Evolutionary conservation across 1,284 basidiomycete genomes (phyloP), one percentile per base, ranked within the genome.

Genomic region (Ceratorhiza oryzae-sativae): DNA sequence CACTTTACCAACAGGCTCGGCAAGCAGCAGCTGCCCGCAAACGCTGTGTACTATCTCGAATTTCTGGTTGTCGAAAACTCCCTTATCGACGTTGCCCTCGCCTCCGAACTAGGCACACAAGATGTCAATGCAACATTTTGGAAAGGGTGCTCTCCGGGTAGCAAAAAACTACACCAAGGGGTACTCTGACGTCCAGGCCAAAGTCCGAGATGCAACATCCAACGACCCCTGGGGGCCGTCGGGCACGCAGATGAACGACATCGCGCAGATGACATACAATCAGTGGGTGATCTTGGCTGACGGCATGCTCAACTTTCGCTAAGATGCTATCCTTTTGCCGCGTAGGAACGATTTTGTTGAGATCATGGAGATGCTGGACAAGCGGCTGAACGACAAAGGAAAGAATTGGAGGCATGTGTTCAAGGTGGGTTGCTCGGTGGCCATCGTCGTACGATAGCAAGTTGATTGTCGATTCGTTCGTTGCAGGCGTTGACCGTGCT

Each of bases 401-500:
- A 99, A 99, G 88, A 98, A 99, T 79, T 99, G 97, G 97, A 86
- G 97, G 63, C 97, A 99, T 85, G 97, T 99, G 74, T 99, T 98
- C 88, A 99, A 99, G 86, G 93, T 90, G 75, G 74, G 82, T 79
- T 53, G 27, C 41, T 56, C 53, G 30, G 63, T 32, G 1, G 42
- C 12, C 25, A 15, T 32, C 12, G 48, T 49, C 48, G 51, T 30
- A 32, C 51, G 51, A 55, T 55, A 10, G 18, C 25, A 4, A 5
- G 15, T 8, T 20, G 41, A 32, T 25, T n/a, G n/a, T 36, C 58
- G 48, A 68, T 34, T 32, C 15, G 23, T 25, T 42, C 3, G 36
- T 48, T 53, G n/a, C 76, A 95, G 92, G 94, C 95, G 60, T 86
- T 99, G 70, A 98, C 96, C 0, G 87, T 99, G 10, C 89, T 99